Base-by-base conservation (phyloP, 192 early-diverging fungal species). In the Coemansia sp. region DNA sequence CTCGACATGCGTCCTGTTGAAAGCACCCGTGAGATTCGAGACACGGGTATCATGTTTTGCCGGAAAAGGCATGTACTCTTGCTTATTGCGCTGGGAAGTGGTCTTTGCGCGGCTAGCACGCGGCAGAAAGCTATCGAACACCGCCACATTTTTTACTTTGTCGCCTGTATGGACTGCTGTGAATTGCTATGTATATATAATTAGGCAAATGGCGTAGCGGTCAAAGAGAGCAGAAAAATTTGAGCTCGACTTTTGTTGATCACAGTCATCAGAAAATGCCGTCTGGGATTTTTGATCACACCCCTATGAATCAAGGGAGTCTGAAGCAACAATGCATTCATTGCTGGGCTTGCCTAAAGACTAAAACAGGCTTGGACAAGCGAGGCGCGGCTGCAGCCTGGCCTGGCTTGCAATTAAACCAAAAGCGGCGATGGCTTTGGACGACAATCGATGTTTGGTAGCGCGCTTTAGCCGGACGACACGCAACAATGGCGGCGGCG, bases 381-480 rank as follows among this genome's bases (percentile, higher is more conserved):
- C 22, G 10, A 14, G 22, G 45, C 44, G 45, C 34, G 7, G 45
- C 45, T 48, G 45, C 45, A 48, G 45, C 45, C 45, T 48, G 45
- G 45, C 20, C 45, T 22, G 45, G 45, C 45, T 41, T 30, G 54
- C 62, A 64, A 64, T 64, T 64, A 57, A 52, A 45, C 62, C 62
- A 64, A 57, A 64, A 42, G 14, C 27, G 62, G 54, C 28, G 6
- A 53, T 10, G 52, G 27, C 37, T n/a, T 52, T 44, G 28, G 28
- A 7, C 30, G 17, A 64, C 62, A 64, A 64, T 64, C 13, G 52
- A 11, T n/a, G 55, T 44, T 55, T 42, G 55, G 55, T 57, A 64
- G 63, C 63, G 34, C 34, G 55, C 62, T 65, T 65, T 65, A 65
- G 56, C 63, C 63, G 63, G 50, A 28, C 25, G 38, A 33, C 57